Conservation (phyloP, 805 yeast species). For the Candida ortonii region DNA sequence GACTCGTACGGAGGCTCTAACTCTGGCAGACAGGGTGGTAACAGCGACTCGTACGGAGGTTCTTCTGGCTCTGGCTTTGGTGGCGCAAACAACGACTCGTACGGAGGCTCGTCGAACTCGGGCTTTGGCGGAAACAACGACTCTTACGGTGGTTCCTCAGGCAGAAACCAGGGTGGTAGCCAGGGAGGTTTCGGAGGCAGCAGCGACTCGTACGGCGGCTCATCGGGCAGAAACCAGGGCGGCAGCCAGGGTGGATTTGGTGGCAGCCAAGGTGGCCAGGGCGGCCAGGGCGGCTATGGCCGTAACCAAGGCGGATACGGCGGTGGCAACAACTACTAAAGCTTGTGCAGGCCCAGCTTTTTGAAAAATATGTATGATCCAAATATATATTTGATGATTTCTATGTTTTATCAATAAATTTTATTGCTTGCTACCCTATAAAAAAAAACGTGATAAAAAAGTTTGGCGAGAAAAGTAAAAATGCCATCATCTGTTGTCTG, state of each 20-base stretch:
- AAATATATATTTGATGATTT: too few species aligned
- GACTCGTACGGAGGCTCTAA: slow-evolving; percentile 25
- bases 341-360: too few species aligned
- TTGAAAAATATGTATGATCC: too few species aligned
- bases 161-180: too few species aligned
- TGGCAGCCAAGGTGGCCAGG: slow-evolving; percentile 22
- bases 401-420: too few species aligned
- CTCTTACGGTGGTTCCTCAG: slow-evolving; percentile 10
- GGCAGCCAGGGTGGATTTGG: slow-evolving; percentile 28
- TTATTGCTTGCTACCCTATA: too few species aligned
- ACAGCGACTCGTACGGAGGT: slow-evolving; percentile 35
- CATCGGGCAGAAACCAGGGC: slow-evolving; percentile 15
- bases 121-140: slow-evolving; percentile 34
- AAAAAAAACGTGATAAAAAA: too few species aligned
- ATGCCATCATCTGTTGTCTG: too few species aligned
- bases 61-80: slow-evolving; percentile 18
- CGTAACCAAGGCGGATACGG: slow-evolving; percentile 7
- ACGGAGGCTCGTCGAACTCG: slow-evolving; percentile 33
- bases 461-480: too few species aligned
- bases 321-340: too few species aligned
- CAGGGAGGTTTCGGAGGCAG: too few species aligned
- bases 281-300: slow-evolving; percentile 24
- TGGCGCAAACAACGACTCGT: slow-evolving; percentile 24
- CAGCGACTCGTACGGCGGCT: slow-evolving; percentile 19
- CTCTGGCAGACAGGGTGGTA: slow-evolving; percentile 25